Evolutionary conservation across 208 protist genomes (phyloP).

Genomic region (Leishmania aethiopica): DNA sequence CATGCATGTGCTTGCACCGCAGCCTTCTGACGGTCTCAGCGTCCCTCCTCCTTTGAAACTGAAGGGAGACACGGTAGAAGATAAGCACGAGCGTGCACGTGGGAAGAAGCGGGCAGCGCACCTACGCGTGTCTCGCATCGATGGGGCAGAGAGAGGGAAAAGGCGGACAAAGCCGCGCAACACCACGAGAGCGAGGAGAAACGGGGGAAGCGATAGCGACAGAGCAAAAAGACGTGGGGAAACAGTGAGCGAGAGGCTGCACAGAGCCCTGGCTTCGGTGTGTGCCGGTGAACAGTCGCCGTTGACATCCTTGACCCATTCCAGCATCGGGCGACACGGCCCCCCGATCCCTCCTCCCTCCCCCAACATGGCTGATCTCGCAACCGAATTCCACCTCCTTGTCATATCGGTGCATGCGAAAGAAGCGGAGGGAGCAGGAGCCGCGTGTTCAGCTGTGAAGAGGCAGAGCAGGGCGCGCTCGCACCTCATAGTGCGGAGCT

Average conservation of each 20-base stretch:
- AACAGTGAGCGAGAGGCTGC: not conserved
- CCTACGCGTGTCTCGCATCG: not conserved
- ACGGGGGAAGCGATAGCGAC: not conserved
- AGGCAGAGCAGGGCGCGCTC: not conserved
- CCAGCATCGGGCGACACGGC: not conserved
- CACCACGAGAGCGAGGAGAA: not conserved
- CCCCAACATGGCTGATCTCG: not conserved
- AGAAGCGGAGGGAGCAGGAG: not conserved
- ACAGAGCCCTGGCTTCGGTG: not conserved
- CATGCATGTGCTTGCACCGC: not conserved
- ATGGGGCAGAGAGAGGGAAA: not conserved
- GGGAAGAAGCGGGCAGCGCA: not conserved
- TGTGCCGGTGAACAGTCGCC: not conserved
- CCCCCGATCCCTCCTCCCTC: not conserved
- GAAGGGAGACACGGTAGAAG: not conserved
- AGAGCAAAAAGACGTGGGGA: not conserved
- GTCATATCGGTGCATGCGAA: not conserved
- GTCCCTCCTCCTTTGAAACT: not conserved
- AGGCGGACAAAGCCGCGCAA: not conserved
- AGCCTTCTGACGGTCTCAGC: not conserved
- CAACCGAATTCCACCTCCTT: not conserved
- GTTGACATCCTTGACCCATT: not conserved
- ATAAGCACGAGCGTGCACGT: not conserved
- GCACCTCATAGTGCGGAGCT: not conserved
- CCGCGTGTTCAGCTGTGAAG: not conserved